Base-by-base conservation (phyloP, 176 grass and related monocot genomes). In the Musa acuminata region DNA sequence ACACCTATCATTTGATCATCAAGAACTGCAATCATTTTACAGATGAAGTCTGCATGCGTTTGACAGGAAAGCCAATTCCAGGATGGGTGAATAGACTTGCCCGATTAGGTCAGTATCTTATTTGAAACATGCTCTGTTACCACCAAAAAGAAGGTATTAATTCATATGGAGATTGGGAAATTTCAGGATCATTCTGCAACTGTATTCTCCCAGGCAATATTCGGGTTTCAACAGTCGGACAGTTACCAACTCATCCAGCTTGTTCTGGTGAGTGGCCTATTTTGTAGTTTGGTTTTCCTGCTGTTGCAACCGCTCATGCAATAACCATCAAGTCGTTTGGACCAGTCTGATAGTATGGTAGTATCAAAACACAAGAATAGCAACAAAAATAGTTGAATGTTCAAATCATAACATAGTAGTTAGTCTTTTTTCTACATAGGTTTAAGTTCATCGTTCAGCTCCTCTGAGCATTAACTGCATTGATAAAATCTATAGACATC, bases 1-100 rank as follows among this genome's bases (percentile, higher is more conserved):
- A 97, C 73, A 83, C 90, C 49, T 97, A 97, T 1, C 82, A 97
- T 85, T 84, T 97, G 75, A 91, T 97, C 76, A 76, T 79, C 71
- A 97, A 97, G 90, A 97, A 97, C 67, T 97, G 94, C 85, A 97
- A 97, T 76, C 94, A 97, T 78, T 97, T 97, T 50, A 88, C 90
- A 5, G 86, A 97, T 79, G 94, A 97, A 85, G 88, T 91, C 20
- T 91, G 83, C 72, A 83, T 87, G 81, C 83, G 22, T 72, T 78
- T 97, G 64, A 93, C 90, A 77, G 94, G 94, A 77, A 97, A 97
- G 60, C 84, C 87, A 62, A 97, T 97, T 77, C 94, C 94, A 79
- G 81, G 88, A 64, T 97, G 90, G 94, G 94, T 97, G 35, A 97
- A 97, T 82, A 82, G 94, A 71, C 84, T 97, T 58, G 94, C 94